phyloP scores from a whole-genome alignment of 78 protist genomes.

The Guillardia theta region DNA sequence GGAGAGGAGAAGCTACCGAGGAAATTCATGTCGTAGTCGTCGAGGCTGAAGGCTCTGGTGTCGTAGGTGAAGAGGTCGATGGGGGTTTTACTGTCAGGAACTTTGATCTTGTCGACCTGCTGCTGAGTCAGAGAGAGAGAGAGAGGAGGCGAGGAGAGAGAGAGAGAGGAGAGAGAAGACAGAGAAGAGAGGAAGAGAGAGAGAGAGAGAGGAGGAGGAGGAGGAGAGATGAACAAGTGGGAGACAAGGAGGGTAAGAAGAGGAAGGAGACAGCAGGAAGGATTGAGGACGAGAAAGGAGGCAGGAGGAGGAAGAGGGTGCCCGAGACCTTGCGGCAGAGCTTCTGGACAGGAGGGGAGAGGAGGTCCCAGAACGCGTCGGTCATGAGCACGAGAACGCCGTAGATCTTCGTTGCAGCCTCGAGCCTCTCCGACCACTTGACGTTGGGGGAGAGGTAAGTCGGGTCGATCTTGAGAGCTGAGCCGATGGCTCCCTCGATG shows the following conservation, averaged over 20 bases:
- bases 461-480: conserved; percentile 20
- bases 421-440: conserved; percentile 6
- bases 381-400: neutral
- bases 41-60: conserved; percentile 1
- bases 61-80: conserved; percentile 18
- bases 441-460: conserved; percentile 49
- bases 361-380: neutral
- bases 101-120: neutral
- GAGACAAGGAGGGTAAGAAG: no score
- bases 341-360: neutral
- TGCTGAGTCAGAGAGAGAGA: no score
- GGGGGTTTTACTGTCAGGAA: neutral
- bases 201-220: no score
- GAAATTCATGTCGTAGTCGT: neutral
- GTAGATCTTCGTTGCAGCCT: neutral
- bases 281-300: no score
- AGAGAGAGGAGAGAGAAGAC: no score
- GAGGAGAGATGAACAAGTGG: no score
- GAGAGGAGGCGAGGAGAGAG: no score
- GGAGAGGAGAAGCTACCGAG: neutral
- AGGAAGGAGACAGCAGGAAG: no score
- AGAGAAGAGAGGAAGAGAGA: no score
- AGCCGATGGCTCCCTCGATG: conserved; percentile 52
- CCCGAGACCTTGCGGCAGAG: neutral
- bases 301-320: no score